These are phyloP conservation scores for Bacterosira constricta DNA, from an alignment of 108 stramenopile genomes.

Conservation along the genomic window DNA sequence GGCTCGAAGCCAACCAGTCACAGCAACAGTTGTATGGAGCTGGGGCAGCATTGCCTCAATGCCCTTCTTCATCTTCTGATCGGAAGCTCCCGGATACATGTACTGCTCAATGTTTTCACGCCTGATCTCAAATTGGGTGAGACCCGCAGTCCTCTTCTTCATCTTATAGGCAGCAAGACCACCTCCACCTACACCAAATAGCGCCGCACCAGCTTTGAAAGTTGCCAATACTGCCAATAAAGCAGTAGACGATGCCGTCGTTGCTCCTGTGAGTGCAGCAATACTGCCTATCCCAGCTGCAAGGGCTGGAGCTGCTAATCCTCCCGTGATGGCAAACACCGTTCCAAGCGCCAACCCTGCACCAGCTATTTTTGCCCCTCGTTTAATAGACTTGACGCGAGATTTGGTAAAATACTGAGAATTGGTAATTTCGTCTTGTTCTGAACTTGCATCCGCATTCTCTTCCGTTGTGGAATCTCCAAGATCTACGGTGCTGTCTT, in stretches of 20 bases:
- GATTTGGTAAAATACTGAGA: neutral
- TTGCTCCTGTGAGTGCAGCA: constrained; percentile 53
- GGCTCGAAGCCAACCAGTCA: constrained; percentile 64
- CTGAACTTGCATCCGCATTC: neutral
- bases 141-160: constrained; percentile 61
- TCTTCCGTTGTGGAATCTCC: constrained; percentile 1
- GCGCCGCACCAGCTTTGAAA: constrained; percentile 51
- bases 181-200: constrained; percentile 71
- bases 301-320: constrained; percentile 74
- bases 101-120: constrained; percentile 50
- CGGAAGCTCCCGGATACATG: constrained; percentile 38
- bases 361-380: constrained; percentile 62
- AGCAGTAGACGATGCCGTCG: constrained; percentile 52
- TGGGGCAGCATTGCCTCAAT: constrained; percentile 49
- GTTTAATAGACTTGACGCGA: constrained; percentile 43
- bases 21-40: constrained; percentile 54
- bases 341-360: constrained; percentile 66
- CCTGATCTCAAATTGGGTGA: constrained; percentile 62
- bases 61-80: constrained; percentile 47
- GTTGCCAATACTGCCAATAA: constrained; percentile 51
- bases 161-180: constrained; percentile 68
- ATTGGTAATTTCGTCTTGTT: constrained; percentile 12
- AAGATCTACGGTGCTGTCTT: neutral
- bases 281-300: constrained; percentile 61
- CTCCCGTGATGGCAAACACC: constrained; percentile 71